Conservation (phyloP, 139 green algal genomes). For the Chlamydomonas asymmetrica region DNA sequence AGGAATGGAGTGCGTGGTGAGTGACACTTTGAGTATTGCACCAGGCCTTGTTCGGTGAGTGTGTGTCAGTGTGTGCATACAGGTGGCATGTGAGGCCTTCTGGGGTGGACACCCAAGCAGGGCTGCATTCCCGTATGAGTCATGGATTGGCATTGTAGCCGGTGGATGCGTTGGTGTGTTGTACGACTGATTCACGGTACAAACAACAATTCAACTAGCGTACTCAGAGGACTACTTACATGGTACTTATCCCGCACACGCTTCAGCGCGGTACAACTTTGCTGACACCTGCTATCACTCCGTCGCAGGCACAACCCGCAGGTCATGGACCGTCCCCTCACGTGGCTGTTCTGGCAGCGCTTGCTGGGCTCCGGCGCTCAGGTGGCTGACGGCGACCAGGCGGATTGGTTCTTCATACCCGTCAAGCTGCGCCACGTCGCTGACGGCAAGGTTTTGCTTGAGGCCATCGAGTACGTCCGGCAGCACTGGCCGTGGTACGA, state of each 20-base stretch:
- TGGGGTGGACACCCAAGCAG: no score
- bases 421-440: slow-evolving; percentile 6
- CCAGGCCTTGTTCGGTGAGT: neutral
- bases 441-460: neutral
- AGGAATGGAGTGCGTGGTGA: slow-evolving; percentile 12
- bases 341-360: slow-evolving; percentile 23
- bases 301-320: slow-evolving; percentile 8
- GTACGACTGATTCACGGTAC: no score
- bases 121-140: no score
- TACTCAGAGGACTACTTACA: neutral
- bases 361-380: slow-evolving; percentile 12
- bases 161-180: neutral
- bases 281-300: neutral
- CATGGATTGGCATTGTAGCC: no score
- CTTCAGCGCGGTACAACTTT: neutral
- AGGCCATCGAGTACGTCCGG: slow-evolving; percentile 9
- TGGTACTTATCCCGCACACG: neutral
- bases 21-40: neutral
- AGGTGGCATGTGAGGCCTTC: no score
- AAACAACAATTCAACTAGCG: no score
- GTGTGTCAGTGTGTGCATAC: no score
- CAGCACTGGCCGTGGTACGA: slow-evolving; percentile 22
- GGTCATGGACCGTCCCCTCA: neutral
- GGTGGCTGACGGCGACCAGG: slow-evolving; percentile 8
- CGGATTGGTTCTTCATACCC: slow-evolving; percentile 32